A percentile compares a stretch with the other conserved stretches of the same genome.
Evolutionary conservation across 257 asterid genomes (phyloP).

Genomic region (Lycium barbarum): DNA sequence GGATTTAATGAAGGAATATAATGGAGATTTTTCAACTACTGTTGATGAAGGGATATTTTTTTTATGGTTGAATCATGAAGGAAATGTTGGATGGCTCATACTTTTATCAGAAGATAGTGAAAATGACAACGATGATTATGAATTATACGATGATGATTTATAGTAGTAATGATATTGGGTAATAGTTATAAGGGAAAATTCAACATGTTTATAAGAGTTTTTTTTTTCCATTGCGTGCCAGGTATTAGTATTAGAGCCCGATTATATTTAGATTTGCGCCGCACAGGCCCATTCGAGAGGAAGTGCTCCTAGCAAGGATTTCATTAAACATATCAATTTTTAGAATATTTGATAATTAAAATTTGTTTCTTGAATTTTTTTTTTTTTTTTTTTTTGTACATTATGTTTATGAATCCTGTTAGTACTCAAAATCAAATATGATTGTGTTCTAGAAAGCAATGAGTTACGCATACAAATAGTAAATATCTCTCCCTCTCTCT

Average conservation of each 20-base stretch:
- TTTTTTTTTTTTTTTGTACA: background rate
- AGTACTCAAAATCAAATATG: background rate
- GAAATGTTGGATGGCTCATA: background rate
- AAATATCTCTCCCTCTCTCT: background rate
- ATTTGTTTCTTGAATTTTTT: background rate
- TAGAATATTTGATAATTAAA: too few relatives aligned
- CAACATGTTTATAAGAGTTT: too few relatives aligned
- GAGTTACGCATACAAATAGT: background rate
- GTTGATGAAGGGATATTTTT: background rate
- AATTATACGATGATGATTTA: background rate
- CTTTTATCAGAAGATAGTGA: background rate
- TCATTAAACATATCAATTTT: too few relatives aligned
- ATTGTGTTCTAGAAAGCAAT: background rate
- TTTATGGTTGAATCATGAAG: conserved; percentile 25
- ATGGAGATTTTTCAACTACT: background rate
- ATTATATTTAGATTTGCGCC: too few relatives aligned
- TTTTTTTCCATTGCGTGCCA: too few relatives aligned
- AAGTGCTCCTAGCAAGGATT: too few relatives aligned
- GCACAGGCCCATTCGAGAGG: too few relatives aligned
- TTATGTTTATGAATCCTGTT: background rate
- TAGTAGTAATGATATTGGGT: background rate
- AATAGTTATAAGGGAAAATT: too few relatives aligned
- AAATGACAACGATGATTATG: background rate
- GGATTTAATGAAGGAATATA: too few relatives aligned
- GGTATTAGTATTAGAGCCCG: too few relatives aligned